Evolutionary conservation across 768 basidiomycete species (phyloP).

Genomic region (Auricularia sp.): DNA sequence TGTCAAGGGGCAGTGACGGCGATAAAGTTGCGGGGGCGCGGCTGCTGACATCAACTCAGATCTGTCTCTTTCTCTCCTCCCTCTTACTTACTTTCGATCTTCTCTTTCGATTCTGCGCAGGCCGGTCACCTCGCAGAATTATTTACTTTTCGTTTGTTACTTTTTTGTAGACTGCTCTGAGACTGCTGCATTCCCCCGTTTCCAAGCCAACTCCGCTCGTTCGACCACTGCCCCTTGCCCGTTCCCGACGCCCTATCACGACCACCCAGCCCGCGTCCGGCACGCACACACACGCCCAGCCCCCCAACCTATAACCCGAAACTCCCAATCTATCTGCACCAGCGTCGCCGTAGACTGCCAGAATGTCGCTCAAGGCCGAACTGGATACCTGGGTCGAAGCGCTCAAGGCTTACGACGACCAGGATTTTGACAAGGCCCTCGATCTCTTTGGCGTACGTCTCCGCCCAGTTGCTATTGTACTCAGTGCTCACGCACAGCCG

Average conservation of each 20-base stretch:
- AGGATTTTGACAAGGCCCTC: constrained; percentile 69
- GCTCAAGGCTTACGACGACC: constrained; percentile 77
- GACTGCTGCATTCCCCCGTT: neutral
- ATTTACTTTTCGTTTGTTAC: neutral
- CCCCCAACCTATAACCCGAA: neutral
- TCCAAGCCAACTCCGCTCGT: constrained; percentile 1
- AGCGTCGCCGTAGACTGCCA: neutral
- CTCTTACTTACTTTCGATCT: neutral
- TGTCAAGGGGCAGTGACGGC: neutral
- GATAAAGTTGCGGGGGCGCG: neutral
- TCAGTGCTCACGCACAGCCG: neutral
- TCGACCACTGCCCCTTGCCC: neutral
- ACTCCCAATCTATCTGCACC: neutral
- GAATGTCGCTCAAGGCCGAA: constrained; percentile 40
- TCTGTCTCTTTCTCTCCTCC: neutral
- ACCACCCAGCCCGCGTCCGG: neutral
- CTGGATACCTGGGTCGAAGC: constrained; percentile 84
- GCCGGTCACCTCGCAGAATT: constrained; percentile 6
- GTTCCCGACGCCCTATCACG: neutral
- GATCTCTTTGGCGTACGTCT: constrained; percentile 63
- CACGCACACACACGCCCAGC: neutral
- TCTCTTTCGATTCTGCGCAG: constrained; percentile 3
- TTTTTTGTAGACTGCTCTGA: neutral
- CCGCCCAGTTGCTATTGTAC: neutral
- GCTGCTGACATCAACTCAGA: too few species aligned